Base-by-base conservation (phyloP, 495 filamentous ascomycete species). In the Neurospora sp. region DNA sequence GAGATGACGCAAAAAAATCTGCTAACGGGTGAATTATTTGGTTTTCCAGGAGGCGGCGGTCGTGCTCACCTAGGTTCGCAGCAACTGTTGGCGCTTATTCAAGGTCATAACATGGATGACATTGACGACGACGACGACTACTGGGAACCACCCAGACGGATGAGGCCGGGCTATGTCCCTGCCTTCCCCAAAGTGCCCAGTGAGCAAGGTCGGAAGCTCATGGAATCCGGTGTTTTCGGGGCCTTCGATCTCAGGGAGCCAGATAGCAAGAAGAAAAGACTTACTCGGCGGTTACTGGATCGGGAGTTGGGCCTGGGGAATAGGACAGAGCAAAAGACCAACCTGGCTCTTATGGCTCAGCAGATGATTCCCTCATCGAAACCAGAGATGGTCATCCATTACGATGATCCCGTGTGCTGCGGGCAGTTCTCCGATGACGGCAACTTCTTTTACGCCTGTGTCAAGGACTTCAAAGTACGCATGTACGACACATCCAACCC, bases 401-500 rank as follows among this genome's bases (percentile, higher is more conserved):
- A 93, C 77, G 88, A 93, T 71, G 87, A 90, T 16, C 90, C 92
- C 69, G 94, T 95, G 72, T 98, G 97, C 80, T 97, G 94, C 16
- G 96, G 96, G 6, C 96, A 99, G 80, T 99, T 98, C 79, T 97
- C 93, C 0, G 92, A 95, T 72, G 96, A 99, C 76, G 96, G 96
- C 7, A 97, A 97, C 83, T 98, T 98, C 83, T 99, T 97, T 82
- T 99, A 97, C 80, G 91, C 91, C n/a, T 95, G 92, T 76, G 91
- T 90, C 31, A 95, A 98, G 80, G 95, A 99, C 80, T 97, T 96
- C 82, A 90, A 88, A 72, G 93, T 99, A 16, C 91, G 95, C 27
- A 94, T 99, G 92, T 99, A 98, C 80, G 96, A 99, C 79, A 98
- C 96, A 0, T 96, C 93, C 2, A 97, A 98, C 74, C 96, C 96